Percentiles rank a stretch among this genome's conserved stretches.
Conservation (phyloP, 768 basidiomycete species). For the Ramaria rubella region DNA sequence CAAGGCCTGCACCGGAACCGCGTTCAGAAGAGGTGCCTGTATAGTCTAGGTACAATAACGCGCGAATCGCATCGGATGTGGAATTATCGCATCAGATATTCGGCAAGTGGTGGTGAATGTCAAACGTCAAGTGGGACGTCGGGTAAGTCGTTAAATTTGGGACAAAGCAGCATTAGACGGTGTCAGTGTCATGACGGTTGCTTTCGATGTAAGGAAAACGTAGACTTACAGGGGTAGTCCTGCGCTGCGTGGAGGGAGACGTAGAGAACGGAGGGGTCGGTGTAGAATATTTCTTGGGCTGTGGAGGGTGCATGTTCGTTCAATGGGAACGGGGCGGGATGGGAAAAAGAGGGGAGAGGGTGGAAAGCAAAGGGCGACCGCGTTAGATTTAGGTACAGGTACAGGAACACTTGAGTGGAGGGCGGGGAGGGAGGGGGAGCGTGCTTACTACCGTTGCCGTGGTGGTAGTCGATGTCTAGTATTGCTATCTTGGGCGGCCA, state of each 20-base stretch:
- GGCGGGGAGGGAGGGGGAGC: too few relatives aligned
- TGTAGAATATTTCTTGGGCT: slow-evolving; percentile 29
- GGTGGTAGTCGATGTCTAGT: slow-evolving; percentile 33
- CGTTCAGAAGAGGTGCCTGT: slow-evolving; percentile 24
- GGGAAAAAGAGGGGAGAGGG: too few relatives aligned
- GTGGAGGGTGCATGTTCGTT: background rate
- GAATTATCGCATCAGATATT: background rate
- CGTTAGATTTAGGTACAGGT: too few relatives aligned
- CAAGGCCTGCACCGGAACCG: slow-evolving; percentile 20
- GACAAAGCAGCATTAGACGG: too few relatives aligned
- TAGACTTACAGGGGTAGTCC: slow-evolving; percentile 31
- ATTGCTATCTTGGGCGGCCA: slow-evolving; percentile 20
- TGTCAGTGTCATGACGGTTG: too few relatives aligned
- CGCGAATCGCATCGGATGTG: background rate
- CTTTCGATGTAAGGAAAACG: too few relatives aligned
- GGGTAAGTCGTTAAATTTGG: too few relatives aligned
- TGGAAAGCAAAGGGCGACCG: too few relatives aligned
- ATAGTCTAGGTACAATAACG: slow-evolving; percentile 24
- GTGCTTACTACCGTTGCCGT: slow-evolving; percentile 28
- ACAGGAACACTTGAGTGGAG: too few relatives aligned
- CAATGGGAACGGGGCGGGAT: too few relatives aligned
- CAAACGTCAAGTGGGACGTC: too few relatives aligned
- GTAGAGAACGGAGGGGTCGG: slow-evolving; percentile 26
- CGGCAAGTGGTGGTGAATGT: too few relatives aligned
- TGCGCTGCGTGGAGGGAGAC: slow-evolving; percentile 25